Conservation (phyloP, 1,139 yeast species). For the Suhomyces maxii region DNA sequence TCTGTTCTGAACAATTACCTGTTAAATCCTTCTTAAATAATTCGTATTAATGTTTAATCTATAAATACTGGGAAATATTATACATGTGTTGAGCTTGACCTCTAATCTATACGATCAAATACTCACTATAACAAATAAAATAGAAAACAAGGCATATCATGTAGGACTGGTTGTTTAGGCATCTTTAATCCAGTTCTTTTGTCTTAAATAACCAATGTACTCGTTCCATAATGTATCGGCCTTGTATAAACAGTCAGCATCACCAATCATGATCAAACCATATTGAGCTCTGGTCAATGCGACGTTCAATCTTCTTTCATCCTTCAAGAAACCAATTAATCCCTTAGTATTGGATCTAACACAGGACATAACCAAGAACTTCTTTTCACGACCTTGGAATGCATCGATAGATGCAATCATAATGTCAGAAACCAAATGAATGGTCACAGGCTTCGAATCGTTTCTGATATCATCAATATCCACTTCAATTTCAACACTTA, state of each 20-base stretch:
- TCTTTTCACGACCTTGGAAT: conserved; percentile 66
- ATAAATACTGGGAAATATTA: no score
- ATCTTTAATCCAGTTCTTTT: conserved; percentile 13
- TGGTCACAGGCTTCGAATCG: conserved; percentile 52
- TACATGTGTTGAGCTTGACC: no score
- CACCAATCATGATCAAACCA: conserved; percentile 58
- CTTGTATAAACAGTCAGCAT: conserved; percentile 46
- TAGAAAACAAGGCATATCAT: not conserved
- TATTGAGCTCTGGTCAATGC: conserved; percentile 64
- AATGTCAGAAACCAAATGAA: conserved; percentile 64
- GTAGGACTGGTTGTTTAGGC: not conserved
- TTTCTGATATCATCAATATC: conserved; percentile 57
- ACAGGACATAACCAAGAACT: conserved; percentile 59
- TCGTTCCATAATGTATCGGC: conserved; percentile 57
- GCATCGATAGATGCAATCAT: conserved; percentile 71
- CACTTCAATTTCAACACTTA: conserved; percentile 49
- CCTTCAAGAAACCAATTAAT: conserved; percentile 59
- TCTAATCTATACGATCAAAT: no score
- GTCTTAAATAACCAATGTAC: conserved; percentile 35
- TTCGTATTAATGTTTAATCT: no score
- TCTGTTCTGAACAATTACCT: not conserved
- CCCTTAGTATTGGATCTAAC: conserved; percentile 54
- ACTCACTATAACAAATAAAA: not conserved
- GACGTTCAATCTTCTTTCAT: conserved; percentile 59
- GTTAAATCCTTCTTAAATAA: no score